Conservation (phyloP, 2,329 filamentous ascomycete genomes). For the Aspergillus candidus region DNA sequence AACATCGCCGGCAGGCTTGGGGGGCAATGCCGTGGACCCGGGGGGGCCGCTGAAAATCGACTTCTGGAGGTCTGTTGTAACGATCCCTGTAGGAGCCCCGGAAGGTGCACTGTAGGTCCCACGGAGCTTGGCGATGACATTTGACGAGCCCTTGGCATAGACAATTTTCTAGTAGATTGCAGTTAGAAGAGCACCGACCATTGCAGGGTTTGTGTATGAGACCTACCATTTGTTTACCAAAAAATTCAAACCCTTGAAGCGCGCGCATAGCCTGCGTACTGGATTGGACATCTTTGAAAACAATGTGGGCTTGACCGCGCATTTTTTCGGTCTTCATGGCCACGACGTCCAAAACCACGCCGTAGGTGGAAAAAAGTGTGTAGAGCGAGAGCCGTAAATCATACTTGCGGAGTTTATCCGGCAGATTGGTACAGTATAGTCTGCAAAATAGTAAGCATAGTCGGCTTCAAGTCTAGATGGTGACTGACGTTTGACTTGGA, state of each 20-base stretch:
- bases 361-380: slow-evolving; percentile 89
- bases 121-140: slow-evolving; percentile 84
- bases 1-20: slow-evolving; percentile 45
- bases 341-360: slow-evolving; percentile 84
- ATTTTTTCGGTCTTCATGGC: slow-evolving; percentile 84
- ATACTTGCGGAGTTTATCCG: slow-evolving; percentile 81
- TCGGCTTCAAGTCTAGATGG: slow-evolving; percentile 2
- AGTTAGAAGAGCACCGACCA: slow-evolving; percentile 2
- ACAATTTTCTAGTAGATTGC: slow-evolving; percentile 63
- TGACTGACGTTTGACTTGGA: slow-evolving; percentile 69
- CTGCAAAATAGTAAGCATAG: slow-evolving; percentile 43
- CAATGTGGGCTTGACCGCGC: slow-evolving; percentile 91
- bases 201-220: background rate
- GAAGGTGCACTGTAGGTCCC: slow-evolving; percentile 74
- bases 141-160: slow-evolving; percentile 84
- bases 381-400: slow-evolving; percentile 85
- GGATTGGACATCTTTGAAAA: slow-evolving; percentile 83
- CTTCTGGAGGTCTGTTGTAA: slow-evolving; percentile 68
- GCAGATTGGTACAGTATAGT: slow-evolving; percentile 84
- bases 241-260: slow-evolving; percentile 77
- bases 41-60: slow-evolving; percentile 67
- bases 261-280: slow-evolving; percentile 90
- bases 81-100: slow-evolving; percentile 46
- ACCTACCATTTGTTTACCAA: slow-evolving; percentile 77
- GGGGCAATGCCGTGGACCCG: slow-evolving; percentile 37